Evolutionary conservation across 2,329 filamentous ascomycete species (phyloP), one percentile per base, ranked within the genome.

Genomic region (Phialocephala sp.): DNA sequence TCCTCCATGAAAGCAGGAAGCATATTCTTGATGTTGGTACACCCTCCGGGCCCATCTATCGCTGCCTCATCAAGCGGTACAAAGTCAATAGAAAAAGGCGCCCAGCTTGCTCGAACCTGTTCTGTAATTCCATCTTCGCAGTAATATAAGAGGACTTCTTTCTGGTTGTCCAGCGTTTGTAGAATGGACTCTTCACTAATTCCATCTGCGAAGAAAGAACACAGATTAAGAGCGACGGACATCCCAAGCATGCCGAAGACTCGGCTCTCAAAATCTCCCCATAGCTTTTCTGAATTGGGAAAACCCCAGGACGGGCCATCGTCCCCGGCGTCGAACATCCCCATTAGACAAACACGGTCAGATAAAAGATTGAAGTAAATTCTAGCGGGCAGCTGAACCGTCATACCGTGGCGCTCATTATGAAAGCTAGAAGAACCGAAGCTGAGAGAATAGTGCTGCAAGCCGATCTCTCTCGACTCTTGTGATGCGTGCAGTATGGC

Each of bases 341-440:
- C 45, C 45, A 50, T 50, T n/a, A 50, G 45, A 14, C n/a, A 50
- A 50, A 50, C n/a, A 24, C n/a, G n/a, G 12, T 50, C 45, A 24
- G n/a, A 50, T 11, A 1, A 8, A 9, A 50, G 4, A 14, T 50
- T 50, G 45, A 50, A 50, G 12, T 50, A 50, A n/a, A 50, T 50
- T 2, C 45, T 50, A 2, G 45, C n/a, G 11, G 45, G 45, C 9
- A 50, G 11, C 6, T 8, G 11, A n/a, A 50, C n/a, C n/a, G 20
- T 50, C 6, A 50, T 6, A 5, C n/a, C 45, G n/a, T 50, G 11
- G 11, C 45, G 45, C n/a, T 50, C 45, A 50, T 50, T 6, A 4
- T 6, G 1, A 50, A 24, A 24, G n/a, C n/a, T 50, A 4, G n/a
- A 22, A 4, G 45, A 50, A 11, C n/a, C 12, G 11, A 24, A 24